phyloP scores from a whole-genome alignment of 2,329 filamentous ascomycete species.

The Epicoccum sorghinum region DNA sequence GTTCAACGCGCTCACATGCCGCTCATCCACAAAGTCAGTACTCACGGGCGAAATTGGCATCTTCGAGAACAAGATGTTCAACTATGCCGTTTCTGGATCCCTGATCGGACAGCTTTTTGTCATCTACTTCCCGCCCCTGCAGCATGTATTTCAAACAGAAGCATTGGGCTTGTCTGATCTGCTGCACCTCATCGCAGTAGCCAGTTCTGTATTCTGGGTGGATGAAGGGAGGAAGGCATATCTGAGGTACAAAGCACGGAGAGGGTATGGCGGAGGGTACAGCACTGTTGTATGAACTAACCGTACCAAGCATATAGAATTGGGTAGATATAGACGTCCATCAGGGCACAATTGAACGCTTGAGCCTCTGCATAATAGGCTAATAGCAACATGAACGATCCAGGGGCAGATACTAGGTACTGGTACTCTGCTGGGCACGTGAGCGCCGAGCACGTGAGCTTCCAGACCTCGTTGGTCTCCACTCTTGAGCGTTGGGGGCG shows the following conservation, averaged over 20 bases:
- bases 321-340: slow-evolving; percentile 8
- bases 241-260: slow-evolving; percentile 51
- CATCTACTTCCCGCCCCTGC: slow-evolving; percentile 92
- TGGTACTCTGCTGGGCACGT: not conserved
- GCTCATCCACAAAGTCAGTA: slow-evolving; percentile 87
- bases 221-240: slow-evolving; percentile 84
- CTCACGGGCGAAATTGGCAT: slow-evolving; percentile 82
- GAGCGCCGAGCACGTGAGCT: slow-evolving; percentile 6
- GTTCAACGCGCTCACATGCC: slow-evolving; percentile 96
- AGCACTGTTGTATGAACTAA: slow-evolving; percentile 46
- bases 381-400: not conserved
- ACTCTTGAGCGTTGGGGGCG: not conserved
- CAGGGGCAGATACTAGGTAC: slow-evolving; percentile 1
- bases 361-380: not conserved
- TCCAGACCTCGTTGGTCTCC: not conserved
- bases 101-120: slow-evolving; percentile 86
- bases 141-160: slow-evolving; percentile 96
- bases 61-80: slow-evolving; percentile 91
- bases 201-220: slow-evolving; percentile 92
- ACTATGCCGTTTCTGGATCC: slow-evolving; percentile 89
- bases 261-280: slow-evolving; percentile 45
- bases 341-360: not conserved
- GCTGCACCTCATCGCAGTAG: slow-evolving; percentile 71
- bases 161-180: slow-evolving; percentile 77
- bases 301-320: slow-evolving; percentile 6